Evolutionary conservation across 495 filamentous ascomycete species (phyloP), one percentile per base, ranked within the genome.

Genomic region (Daldinia childiae): DNA sequence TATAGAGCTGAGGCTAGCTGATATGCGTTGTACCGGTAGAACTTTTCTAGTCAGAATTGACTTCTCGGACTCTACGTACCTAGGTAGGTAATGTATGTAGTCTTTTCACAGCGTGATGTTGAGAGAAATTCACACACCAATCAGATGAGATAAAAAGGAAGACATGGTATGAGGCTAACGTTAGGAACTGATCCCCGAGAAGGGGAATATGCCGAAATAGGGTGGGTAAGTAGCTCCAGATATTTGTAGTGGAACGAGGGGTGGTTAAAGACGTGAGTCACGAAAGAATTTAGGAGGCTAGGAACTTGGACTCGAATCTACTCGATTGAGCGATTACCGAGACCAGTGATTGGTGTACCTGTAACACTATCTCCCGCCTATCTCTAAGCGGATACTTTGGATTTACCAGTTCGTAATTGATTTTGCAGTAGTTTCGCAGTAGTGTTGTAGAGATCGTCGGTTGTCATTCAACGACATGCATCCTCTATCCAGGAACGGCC

Each of bases 241-340:
- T 56, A 48, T 38, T 60, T 34, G 21, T 52, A 21, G 62, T 24
- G 26, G 17, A 41, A 27, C 56, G 50, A 69, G 64, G 66, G 57
- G 62, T 60, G 67, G 19, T 26, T 52, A 52, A 72, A 58, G 19
- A 26, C 64, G 65, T 78, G 76, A 78, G 76, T 78, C 76, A 78
- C 67, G 24, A 55, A 50, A 71, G 32, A 74, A 76, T 68, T 74
- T 15, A 69, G 63, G 76, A 68, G 76, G 70, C 38, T 72, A 68
- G 74, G 57, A 66, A 66, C 39, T 21, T 60, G 57, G 60, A 65
- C 50, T 65, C 4, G 27, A 29, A 29, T 29, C 2, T 29, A 29
- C 27, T 29, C 52, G 64, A 36, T 41, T 19, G 19, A 38, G 21
- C 26, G 9, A 58, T 39, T 36, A 56, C 68, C 48, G 17, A 48